These are phyloP conservation scores for Protomyces arabidopsidicola DNA, from an alignment of 1,139 yeast species.

Conservation along the genomic window DNA sequence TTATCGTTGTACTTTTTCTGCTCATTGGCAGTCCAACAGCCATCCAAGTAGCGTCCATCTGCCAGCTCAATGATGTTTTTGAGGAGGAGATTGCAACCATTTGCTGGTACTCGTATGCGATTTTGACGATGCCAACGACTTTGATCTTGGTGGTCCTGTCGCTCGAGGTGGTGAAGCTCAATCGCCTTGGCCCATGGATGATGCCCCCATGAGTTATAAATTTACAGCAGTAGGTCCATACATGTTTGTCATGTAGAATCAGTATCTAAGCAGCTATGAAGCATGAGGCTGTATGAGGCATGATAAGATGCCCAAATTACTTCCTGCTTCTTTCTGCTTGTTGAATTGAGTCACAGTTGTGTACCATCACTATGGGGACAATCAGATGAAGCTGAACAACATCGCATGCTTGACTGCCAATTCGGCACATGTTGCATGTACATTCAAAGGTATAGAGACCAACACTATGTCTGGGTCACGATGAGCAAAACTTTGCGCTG, in stretches of 20 bases:
- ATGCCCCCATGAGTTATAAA: background rate
- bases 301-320: background rate
- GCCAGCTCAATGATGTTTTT: conserved; percentile 49
- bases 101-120: conserved; percentile 45
- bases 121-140: conserved; percentile 21
- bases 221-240: background rate
- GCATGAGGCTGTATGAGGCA: background rate
- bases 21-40: conserved; percentile 32
- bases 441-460: too few relatives aligned
- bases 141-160: conserved; percentile 17
- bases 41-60: conserved; percentile 29
- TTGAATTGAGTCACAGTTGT: too few relatives aligned
- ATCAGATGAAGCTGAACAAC: too few relatives aligned
- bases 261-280: background rate
- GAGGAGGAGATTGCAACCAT: conserved; percentile 83
- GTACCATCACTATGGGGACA: too few relatives aligned
- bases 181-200: conserved; percentile 15
- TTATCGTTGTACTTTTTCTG: conserved; percentile 67
- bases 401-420: too few relatives aligned
- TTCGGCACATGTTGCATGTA: too few relatives aligned
- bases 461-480: too few relatives aligned
- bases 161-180: conserved; percentile 25
- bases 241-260: background rate
- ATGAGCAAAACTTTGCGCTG: too few relatives aligned
- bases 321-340: background rate